These are phyloP conservation scores for Blastomyces emzantsi DNA, from an alignment of 2,329 filamentous ascomycete genomes.

Conservation along the genomic window DNA sequence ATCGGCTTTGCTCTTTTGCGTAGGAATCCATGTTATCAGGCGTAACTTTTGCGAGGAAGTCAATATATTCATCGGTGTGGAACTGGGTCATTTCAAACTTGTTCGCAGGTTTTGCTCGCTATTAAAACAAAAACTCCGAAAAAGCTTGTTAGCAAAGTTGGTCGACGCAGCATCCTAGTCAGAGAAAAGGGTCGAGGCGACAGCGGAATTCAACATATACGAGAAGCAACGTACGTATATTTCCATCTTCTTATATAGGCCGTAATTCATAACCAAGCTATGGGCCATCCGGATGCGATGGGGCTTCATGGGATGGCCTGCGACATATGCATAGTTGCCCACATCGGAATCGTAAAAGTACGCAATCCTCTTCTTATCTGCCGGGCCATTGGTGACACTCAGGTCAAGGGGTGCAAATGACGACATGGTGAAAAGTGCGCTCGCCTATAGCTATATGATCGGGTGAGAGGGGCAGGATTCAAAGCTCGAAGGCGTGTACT, in stretches of 20 bases:
- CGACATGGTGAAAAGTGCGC: constrained; percentile 36
- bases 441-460: not conserved
- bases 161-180: not conserved
- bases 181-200: too few relatives aligned
- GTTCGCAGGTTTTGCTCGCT: constrained; percentile 71
- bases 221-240: constrained; percentile 48
- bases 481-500: not conserved
- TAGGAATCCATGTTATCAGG: constrained; percentile 98
- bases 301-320: constrained; percentile 60
- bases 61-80: constrained; percentile 65
- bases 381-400: constrained; percentile 42
- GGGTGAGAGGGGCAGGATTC: not conserved
- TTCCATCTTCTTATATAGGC: constrained; percentile 64
- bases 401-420: constrained; percentile 47
- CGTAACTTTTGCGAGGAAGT: constrained; percentile 74
- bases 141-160: constrained; percentile 16
- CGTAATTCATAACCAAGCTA: constrained; percentile 62
- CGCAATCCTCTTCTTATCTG: constrained; percentile 70
- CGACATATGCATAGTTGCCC: constrained; percentile 93
- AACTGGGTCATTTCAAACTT: constrained; percentile 66
- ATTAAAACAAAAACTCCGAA: constrained; percentile 19
- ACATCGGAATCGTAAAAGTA: constrained; percentile 99
- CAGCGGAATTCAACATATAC: not conserved
- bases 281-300: constrained; percentile 59
- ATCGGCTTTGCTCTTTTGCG: constrained; percentile 76